phyloP scores from a whole-genome alignment of 2,329 filamentous ascomycete species.

The Alternaria ventricosa region DNA sequence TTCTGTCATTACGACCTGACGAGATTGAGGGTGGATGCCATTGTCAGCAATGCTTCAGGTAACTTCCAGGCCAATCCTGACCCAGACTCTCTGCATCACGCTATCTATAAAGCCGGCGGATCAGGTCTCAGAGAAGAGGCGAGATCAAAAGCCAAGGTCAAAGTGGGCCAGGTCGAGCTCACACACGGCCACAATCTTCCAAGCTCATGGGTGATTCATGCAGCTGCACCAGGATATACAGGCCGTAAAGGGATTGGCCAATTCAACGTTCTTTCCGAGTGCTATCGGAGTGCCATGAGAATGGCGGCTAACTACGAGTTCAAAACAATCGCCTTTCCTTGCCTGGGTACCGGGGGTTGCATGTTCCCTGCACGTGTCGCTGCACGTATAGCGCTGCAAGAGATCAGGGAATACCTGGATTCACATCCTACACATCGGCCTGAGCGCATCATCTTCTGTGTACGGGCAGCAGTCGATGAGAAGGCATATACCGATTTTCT shows the following conservation, averaged over 20 bases:
- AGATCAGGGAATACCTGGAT: conserved; percentile 43
- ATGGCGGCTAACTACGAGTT: conserved; percentile 27
- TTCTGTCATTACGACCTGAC: conserved; percentile 42
- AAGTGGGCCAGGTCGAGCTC: conserved; percentile 31
- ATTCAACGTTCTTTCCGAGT: conserved; percentile 38
- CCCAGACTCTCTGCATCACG: conserved; percentile 28
- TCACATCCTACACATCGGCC: conserved; percentile 23
- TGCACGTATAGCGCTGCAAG: conserved; percentile 41
- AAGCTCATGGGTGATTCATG: conserved; percentile 40
- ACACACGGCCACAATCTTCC: conserved; percentile 40
- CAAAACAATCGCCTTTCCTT: conserved; percentile 45
- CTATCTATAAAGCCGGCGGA: conserved; percentile 39
- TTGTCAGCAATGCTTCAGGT: conserved; percentile 40
- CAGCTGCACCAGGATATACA: conserved; percentile 33
- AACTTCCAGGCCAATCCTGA: conserved; percentile 16
- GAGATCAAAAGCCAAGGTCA: conserved; percentile 15
- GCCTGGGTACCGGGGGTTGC: conserved; percentile 39
- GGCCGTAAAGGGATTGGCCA: conserved; percentile 24
- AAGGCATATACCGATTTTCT: conserved; percentile 40
- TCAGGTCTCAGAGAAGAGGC: conserved; percentile 32
- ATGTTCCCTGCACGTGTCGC: conserved; percentile 41
- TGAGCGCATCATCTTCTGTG: conserved; percentile 42
- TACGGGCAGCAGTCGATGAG: conserved; percentile 31
- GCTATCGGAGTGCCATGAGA: conserved; percentile 38
- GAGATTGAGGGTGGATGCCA: conserved; percentile 42